Base-by-base conservation (phyloP, 805 yeast species). In the Ogataea naganishii region DNA sequence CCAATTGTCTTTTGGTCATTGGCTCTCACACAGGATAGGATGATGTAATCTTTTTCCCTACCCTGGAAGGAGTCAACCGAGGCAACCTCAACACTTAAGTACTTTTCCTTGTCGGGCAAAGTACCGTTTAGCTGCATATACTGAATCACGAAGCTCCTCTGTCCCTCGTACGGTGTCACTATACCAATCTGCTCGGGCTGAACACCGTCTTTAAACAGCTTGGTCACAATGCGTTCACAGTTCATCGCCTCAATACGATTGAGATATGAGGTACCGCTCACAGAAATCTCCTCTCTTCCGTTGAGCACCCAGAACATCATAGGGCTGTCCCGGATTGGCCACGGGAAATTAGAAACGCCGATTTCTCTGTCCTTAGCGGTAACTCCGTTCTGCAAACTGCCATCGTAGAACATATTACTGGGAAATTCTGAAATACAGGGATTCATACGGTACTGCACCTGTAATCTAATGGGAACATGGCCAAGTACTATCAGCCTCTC, bases 361-460 rank as follows among this genome's bases (percentile, higher is more conserved):
- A 77, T 50, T 10, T 68, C 58, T 37, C 96, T 67, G 38, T 84
- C 78, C 31, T 75, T 82, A 20, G 73, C 66, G 2, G 92, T 80
- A 11, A 88, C 94, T 41, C 96, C 96, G 49, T 88, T 86, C 53
- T 86, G 96, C 42, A 88, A 67, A 24, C 80, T 69, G 18, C 96
- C 96, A 44, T 88, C 96, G 52, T 88, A 88, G 47, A 85, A 88
- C 82, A 82, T 78, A 50, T 85, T 84, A 43, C 89, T 76, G 17
- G 96, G 80, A 49, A 85, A 88, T 45, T 84, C 95, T 39, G 89
- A 73, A 31, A 88, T 57, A 37, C 77, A 66, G 7, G 96, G 96
- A 48, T 88, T 80, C 96, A 88, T 88, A 60, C 97, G 78, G 56
- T 88, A 88, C 54, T 88, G 97, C 20, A 86, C 95, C 42, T 84